Conservation (phyloP, 805 yeast genomes). For the Metschnikowia gruessii region DNA sequence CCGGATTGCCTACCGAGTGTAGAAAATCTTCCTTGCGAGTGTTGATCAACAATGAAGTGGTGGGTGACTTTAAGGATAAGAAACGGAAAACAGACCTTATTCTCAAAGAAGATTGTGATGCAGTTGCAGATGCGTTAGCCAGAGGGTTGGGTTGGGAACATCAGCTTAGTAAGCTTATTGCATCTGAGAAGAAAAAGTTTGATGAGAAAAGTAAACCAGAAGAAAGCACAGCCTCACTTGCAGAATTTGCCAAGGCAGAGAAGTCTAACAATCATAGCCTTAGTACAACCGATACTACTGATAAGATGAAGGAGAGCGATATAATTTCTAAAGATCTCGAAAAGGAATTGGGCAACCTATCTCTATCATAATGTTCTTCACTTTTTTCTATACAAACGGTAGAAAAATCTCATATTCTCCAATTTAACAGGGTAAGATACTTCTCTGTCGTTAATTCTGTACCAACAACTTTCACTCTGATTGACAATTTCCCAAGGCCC, state of each 20-base stretch:
- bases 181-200: slow-evolving; percentile 9
- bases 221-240: neutral
- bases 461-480: slow-evolving; percentile 79
- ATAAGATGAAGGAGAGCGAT: slow-evolving; percentile 3
- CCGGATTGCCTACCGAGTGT: slow-evolving; percentile 71
- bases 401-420: slow-evolving; percentile 86
- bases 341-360: slow-evolving; percentile 11
- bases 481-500: slow-evolving; percentile 68
- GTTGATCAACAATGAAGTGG: slow-evolving; percentile 70
- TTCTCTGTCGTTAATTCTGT: slow-evolving; percentile 49
- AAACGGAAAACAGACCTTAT: slow-evolving; percentile 59
- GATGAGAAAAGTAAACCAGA: neutral
- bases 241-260: neutral
- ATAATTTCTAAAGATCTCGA: slow-evolving; percentile 11
- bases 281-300: neutral
- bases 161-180: slow-evolving; percentile 46
- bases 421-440: slow-evolving; percentile 62
- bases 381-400: slow-evolving; percentile 64
- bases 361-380: slow-evolving; percentile 15
- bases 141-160: slow-evolving; percentile 61
- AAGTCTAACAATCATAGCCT: neutral
- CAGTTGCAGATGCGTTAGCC: slow-evolving; percentile 53
- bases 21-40: slow-evolving; percentile 49
- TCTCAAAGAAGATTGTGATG: slow-evolving; percentile 62
- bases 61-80: slow-evolving; percentile 62